These are phyloP conservation scores for Botrytis paeoniae DNA, from an alignment of 2,329 filamentous ascomycete species.

Conservation along the genomic window DNA sequence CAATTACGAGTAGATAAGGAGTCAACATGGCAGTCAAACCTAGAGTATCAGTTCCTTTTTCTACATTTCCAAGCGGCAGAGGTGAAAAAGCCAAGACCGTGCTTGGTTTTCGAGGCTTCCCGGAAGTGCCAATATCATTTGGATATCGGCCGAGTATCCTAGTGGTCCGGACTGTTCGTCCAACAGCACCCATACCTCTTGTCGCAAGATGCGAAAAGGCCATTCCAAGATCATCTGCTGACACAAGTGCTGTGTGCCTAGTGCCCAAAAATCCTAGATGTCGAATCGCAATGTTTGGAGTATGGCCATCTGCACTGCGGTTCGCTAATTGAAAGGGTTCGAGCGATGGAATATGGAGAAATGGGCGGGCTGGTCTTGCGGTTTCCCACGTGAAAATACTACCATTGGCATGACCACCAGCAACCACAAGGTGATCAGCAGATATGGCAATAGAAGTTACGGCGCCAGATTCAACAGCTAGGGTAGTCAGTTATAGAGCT, in stretches of 20 bases:
- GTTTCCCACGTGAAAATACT: constrained; percentile 98
- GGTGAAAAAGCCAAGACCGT: constrained; percentile 91
- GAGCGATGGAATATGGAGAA: constrained; percentile 80
- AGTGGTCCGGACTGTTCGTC: constrained; percentile 81
- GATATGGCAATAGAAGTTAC: constrained; percentile 87
- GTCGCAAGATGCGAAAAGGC: constrained; percentile 96
- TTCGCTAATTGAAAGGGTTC: constrained; percentile 62
- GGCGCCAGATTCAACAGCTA: constrained; percentile 85
- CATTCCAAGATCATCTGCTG: constrained; percentile 93
- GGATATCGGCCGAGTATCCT: constrained; percentile 91
- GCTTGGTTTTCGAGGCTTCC: constrained; percentile 79
- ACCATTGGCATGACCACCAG: constrained; percentile 83
- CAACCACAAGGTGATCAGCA: constrained; percentile 88
- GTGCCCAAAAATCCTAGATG: constrained; percentile 95
- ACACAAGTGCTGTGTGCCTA: constrained; percentile 89
- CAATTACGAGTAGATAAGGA: constrained; percentile 91
- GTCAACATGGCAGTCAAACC: constrained; percentile 94
- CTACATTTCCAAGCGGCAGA: constrained; percentile 88
- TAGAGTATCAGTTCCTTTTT: constrained; percentile 80
- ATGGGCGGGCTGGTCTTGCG: constrained; percentile 74
- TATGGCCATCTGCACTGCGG: constrained; percentile 75
- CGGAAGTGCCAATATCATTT: constrained; percentile 55
- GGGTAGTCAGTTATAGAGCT: constrained; percentile 1
- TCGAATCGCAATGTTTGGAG: constrained; percentile 72
- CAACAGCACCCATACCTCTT: constrained; percentile 81